These are phyloP conservation scores for Kodamaea derodonti DNA, from an alignment of 1,139 yeast genomes.

Conservation along the genomic window DNA sequence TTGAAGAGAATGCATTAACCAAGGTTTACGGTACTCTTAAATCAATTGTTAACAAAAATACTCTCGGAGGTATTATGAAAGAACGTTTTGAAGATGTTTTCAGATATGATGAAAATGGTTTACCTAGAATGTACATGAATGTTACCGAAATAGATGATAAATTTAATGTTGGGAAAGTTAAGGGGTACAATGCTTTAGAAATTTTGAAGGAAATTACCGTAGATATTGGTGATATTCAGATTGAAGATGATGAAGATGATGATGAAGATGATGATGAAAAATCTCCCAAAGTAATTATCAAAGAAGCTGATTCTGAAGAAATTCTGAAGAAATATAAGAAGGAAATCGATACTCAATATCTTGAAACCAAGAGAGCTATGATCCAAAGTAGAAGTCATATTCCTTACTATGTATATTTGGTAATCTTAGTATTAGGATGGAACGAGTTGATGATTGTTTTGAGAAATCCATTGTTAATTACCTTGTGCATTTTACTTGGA, in stretches of 20 bases:
- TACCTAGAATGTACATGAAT: conserved; percentile 80
- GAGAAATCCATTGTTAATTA: conserved; percentile 75
- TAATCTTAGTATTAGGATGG: conserved; percentile 84
- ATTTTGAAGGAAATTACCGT: conserved; percentile 7
- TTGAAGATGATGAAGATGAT: conserved; percentile 31
- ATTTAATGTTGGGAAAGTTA: conserved; percentile 30
- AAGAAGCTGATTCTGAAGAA: conserved; percentile 53
- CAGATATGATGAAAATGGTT: conserved; percentile 76
- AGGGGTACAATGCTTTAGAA: conserved; percentile 7
- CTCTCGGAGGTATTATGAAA: conserved; percentile 52
- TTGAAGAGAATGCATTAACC: conserved; percentile 62
- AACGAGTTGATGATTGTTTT: conserved; percentile 88
- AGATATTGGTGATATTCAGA: conserved; percentile 3
- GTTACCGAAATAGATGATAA: conserved; percentile 67
- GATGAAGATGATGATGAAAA: conserved; percentile 31
- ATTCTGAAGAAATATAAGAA: conserved; percentile 63
- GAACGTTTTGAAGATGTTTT: conserved; percentile 78
- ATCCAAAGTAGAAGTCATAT: conserved; percentile 69
- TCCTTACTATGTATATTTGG: conserved; percentile 75
- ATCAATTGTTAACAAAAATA: conserved; percentile 58
- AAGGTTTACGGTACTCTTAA: conserved; percentile 55
- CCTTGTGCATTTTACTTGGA: conserved; percentile 48
- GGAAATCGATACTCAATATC: conserved; percentile 73
- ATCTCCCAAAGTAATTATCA: conserved; percentile 47
- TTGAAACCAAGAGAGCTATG: conserved; percentile 81